phyloP scores from a whole-genome alignment of 352 stramenopile genomes.

The Pilasporangium apinafurcum region DNA sequence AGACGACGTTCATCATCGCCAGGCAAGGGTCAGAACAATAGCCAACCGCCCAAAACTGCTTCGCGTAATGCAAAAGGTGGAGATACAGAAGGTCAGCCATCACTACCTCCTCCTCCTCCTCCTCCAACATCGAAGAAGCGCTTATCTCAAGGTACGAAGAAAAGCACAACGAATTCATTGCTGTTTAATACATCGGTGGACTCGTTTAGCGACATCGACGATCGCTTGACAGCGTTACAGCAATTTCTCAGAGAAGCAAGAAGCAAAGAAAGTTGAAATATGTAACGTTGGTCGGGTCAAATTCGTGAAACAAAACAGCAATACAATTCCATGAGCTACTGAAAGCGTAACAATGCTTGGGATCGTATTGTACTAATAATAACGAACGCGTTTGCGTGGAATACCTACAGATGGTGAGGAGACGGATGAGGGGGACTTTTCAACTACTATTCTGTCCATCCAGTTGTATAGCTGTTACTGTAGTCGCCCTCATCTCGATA shows the following conservation, averaged over 20 bases:
- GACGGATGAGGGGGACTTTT: too few species aligned
- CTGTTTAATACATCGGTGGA: slow-evolving; percentile 59
- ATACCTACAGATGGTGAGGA: too few species aligned
- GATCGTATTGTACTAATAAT: too few species aligned
- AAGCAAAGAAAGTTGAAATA: slow-evolving; percentile 70
- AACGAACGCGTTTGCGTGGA: too few species aligned
- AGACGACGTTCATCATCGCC: slow-evolving; percentile 15
- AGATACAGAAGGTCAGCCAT: too few species aligned
- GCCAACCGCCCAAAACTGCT: too few species aligned
- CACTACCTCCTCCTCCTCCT: background rate
- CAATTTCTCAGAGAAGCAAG: slow-evolving; percentile 77
- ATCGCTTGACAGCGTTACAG: slow-evolving; percentile 73
- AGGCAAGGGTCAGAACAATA: background rate
- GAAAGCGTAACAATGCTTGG: too few species aligned
- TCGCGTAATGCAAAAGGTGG: background rate
- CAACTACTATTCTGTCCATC: too few species aligned
- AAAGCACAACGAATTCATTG: slow-evolving; percentile 4
- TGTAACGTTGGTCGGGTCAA: background rate
- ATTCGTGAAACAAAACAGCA: slow-evolving; percentile 1
- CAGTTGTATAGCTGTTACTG: too few species aligned
- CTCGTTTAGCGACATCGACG: slow-evolving; percentile 83
- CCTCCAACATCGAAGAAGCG: slow-evolving; percentile 1
- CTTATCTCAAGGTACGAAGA: background rate
- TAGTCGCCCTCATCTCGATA: too few species aligned
- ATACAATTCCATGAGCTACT: too few species aligned